phyloP scores from a whole-genome alignment of 2,329 filamentous ascomycete species.

The Neonectria hederae region DNA sequence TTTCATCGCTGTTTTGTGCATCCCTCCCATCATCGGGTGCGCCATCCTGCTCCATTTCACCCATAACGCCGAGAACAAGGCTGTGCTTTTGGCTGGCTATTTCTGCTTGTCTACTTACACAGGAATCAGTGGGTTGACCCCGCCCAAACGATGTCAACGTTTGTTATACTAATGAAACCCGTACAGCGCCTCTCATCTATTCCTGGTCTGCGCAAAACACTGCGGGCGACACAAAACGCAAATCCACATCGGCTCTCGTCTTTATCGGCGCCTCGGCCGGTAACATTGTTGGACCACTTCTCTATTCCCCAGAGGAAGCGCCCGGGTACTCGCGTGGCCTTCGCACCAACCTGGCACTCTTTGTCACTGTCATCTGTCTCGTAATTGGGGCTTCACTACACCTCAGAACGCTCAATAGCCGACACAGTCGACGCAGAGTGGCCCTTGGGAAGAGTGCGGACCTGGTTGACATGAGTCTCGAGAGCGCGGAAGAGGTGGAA shows the following conservation, averaged over 20 bases:
- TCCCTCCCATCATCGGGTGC: slow-evolving; percentile 67
- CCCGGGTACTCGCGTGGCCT: slow-evolving; percentile 60
- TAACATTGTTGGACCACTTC: slow-evolving; percentile 72
- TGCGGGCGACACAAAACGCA: slow-evolving; percentile 75
- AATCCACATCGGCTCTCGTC: slow-evolving; percentile 70
- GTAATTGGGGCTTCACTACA: slow-evolving; percentile 55
- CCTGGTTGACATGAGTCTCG: slow-evolving; percentile 68
- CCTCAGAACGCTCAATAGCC: slow-evolving; percentile 62
- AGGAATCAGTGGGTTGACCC: slow-evolving; percentile 48
- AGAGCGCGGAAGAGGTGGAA: slow-evolving; percentile 55
- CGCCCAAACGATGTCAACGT: slow-evolving; percentile 25
- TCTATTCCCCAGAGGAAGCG: slow-evolving; percentile 65
- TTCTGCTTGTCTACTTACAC: slow-evolving; percentile 68
- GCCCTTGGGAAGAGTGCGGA: slow-evolving; percentile 67
- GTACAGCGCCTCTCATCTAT: slow-evolving; percentile 64
- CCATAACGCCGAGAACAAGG: slow-evolving; percentile 57
- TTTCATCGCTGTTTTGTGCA: slow-evolving; percentile 62
- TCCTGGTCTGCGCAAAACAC: slow-evolving; percentile 71
- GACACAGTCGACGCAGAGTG: slow-evolving; percentile 63
- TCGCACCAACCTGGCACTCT: slow-evolving; percentile 68
- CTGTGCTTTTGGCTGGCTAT: slow-evolving; percentile 63
- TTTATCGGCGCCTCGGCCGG: slow-evolving; percentile 73
- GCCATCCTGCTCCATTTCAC: slow-evolving; percentile 61
- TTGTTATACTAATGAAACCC: slow-evolving; percentile 24
- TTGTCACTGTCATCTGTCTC: slow-evolving; percentile 66